Evolutionary conservation across 2,329 filamentous ascomycete genomes (phyloP), one percentile per base, ranked within the genome.

Genomic region (Talaromyces amestolkiae): DNA sequence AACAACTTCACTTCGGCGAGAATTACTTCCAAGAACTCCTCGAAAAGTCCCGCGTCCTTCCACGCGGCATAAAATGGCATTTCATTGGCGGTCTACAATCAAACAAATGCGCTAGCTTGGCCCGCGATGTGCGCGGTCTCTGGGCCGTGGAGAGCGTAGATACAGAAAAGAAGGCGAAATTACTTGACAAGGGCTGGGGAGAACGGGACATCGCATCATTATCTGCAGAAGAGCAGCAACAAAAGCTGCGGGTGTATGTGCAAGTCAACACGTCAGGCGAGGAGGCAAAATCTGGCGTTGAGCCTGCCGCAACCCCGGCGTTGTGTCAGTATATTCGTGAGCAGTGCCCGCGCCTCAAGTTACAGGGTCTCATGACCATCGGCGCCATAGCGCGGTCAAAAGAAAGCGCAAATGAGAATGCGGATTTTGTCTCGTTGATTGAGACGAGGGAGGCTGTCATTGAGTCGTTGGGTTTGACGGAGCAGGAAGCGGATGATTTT

Each of bases 191-290:
- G 68, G 87, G 92, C 15, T 89, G 95, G 58, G 85, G 84, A 13
- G 86, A 86, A 43, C 80, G 79, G 17, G 69, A 77, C 22, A 7
- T 33, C 11, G 5, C 59, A 43, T 76, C 60, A 67, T 78, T 59
- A 80, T 81, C 67, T 13, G 65, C 69, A 7, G 68, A 72, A 6
- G 68, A 68, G 0, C 69, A 67, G 1, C 70, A 71, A 3, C 74
- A 74, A 19, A 77, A 75, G 66, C 80, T 97, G 70, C 82, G 88
- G 64, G 84, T 99, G 35, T 93, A 95, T 80, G 89, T 99, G 19
- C 95, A 99, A 80, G 89, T 99, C 71, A 99, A 99, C 79, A 99
- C 95, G 0, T 96, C 91, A 0, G 92, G 92, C 63, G 95, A 98
- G 76, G 87, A 87, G 58, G 85, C 84, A 70, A 99, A 99, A 80